Evolutionary conservation across 306 rosid genomes (phyloP).

Genomic region (Spatholobus suberectus): DNA sequence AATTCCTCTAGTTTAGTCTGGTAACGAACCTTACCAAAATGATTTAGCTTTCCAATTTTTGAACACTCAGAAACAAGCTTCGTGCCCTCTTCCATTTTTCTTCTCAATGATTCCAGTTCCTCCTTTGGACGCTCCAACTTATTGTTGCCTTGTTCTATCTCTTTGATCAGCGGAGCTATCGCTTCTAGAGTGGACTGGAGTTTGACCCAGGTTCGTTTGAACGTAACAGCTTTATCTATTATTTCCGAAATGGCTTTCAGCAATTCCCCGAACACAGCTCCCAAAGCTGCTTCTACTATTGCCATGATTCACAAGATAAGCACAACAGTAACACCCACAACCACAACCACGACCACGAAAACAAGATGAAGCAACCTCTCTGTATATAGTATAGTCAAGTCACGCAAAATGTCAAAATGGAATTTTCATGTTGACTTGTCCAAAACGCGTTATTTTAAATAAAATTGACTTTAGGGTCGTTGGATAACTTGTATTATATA

Average conservation of each 20-base stretch:
- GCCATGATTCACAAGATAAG: too few species aligned
- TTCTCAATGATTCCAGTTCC: neutral
- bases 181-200: neutral
- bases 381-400: too few species aligned
- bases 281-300: neutral
- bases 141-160: neutral
- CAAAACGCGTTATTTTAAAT: too few species aligned
- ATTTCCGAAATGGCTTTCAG: neutral
- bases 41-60: too few species aligned
- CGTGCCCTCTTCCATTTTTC: neutral
- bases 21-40: neutral
- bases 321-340: too few species aligned
- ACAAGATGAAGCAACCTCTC: too few species aligned
- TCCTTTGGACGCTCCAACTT: neutral
- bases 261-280: neutral
- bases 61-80: neutral
- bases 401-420: too few species aligned
- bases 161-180: neutral
- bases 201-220: neutral
- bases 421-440: too few species aligned
- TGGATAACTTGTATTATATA: too few species aligned
- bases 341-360: too few species aligned
- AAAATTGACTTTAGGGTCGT: too few species aligned
- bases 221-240: neutral
- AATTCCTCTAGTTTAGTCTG: neutral